phyloP scores from a whole-genome alignment of 1,284 basidiomycete species.

The Coriolopsis trogii region DNA sequence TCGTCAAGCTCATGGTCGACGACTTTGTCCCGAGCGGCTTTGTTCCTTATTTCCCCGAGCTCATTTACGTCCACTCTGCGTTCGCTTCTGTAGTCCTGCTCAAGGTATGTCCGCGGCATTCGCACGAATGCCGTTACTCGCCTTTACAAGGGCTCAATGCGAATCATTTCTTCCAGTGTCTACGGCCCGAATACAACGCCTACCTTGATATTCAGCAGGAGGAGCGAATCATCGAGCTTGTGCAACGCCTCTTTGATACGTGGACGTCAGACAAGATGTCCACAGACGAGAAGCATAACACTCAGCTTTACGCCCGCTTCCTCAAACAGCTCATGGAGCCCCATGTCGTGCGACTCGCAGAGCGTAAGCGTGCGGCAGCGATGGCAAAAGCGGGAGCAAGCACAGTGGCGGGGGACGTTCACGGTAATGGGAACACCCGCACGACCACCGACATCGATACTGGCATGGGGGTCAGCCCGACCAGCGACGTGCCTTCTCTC shows the following conservation, averaged over 20 bases:
- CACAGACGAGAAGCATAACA: constrained; percentile 32
- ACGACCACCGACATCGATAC: background rate
- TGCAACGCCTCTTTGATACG: constrained; percentile 28
- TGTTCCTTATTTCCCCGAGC: constrained; percentile 45
- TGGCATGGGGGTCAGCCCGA: background rate
- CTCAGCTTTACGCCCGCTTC: constrained; percentile 35
- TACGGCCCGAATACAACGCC: constrained; percentile 33
- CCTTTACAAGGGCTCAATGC: background rate
- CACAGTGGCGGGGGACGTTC: too few species aligned
- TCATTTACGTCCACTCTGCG: constrained; percentile 43
- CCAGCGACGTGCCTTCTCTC: too few species aligned
- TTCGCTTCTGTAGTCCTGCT: constrained; percentile 44
- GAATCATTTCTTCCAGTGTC: constrained; percentile 18
- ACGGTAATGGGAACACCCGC: too few species aligned
- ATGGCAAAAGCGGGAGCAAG: too few species aligned
- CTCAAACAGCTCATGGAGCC: constrained; percentile 31
- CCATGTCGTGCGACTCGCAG: constrained; percentile 20
- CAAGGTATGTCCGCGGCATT: constrained; percentile 27
- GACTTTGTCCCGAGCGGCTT: constrained; percentile 34
- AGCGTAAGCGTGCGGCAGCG: constrained; percentile 9
- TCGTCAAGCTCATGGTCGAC: constrained; percentile 35
- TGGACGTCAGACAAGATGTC: constrained; percentile 26
- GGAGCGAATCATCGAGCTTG: constrained; percentile 29
- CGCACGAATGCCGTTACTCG: too few species aligned
- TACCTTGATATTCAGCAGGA: constrained; percentile 31